A percentile compares a stretch with the other conserved stretches of the same genome.
Evolutionary conservation across 441 rosid genomes (phyloP).

Genomic region (Raphanus hybrid): DNA sequence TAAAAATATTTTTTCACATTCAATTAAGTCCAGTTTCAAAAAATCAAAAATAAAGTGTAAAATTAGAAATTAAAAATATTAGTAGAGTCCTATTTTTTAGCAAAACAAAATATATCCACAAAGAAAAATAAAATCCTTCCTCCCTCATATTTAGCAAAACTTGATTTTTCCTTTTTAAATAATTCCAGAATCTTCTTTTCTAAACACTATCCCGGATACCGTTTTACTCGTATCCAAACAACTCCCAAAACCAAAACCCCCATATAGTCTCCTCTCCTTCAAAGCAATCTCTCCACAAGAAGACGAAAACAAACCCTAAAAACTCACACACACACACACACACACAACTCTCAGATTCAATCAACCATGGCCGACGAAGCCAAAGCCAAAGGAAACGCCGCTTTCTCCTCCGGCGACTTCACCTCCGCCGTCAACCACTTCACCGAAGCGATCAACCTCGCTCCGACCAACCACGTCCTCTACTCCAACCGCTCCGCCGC

Average conservation of each 20-base stretch:
- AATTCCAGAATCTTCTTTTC: neutral
- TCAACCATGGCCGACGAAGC: constrained; percentile 85
- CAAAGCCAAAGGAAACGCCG: constrained; percentile 92
- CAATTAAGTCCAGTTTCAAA: too few species aligned
- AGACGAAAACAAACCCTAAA: neutral
- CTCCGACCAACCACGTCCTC: constrained; percentile 86
- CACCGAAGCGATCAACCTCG: constrained; percentile 73
- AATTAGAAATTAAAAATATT: too few species aligned
- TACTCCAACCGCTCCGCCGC: constrained; percentile 96
- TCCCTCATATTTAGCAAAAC: neutral
- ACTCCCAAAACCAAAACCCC: constrained; percentile 18
- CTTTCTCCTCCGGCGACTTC: constrained; percentile 89
- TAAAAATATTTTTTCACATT: too few species aligned
- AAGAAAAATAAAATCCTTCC: neutral
- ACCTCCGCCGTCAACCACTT: constrained; percentile 69
- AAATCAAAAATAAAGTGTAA: too few species aligned
- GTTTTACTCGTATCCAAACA: constrained; percentile 26
- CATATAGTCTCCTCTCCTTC: constrained; percentile 11
- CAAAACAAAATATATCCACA: neutral
- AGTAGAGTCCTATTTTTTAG: too few species aligned
- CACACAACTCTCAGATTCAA: constrained; percentile 36
- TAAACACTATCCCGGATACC: neutral
- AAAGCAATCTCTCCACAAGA: constrained; percentile 18
- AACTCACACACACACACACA: neutral
- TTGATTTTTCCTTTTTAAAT: neutral